These are phyloP conservation scores for Trametes elegans DNA, from an alignment of 768 basidiomycete species.

Conservation along the genomic window DNA sequence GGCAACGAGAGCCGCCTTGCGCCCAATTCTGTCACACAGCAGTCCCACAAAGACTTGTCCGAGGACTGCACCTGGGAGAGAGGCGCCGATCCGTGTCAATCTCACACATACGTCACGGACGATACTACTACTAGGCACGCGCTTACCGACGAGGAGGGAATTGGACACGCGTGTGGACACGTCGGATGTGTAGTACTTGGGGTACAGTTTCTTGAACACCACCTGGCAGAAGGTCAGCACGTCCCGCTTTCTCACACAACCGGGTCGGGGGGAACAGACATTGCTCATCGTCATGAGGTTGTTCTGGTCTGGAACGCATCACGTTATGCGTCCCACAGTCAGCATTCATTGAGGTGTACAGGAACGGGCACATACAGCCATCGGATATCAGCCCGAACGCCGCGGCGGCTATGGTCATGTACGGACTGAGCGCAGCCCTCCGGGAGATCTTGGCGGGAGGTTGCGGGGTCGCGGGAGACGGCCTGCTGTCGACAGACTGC, in stretches of 20 bases:
- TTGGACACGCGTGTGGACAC: constrained; percentile 72
- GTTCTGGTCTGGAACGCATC: constrained; percentile 52
- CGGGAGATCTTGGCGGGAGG: constrained; percentile 16
- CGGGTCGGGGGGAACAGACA: constrained; percentile 32
- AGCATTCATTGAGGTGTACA: no score
- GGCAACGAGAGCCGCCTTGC: constrained; percentile 69
- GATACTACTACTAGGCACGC: neutral
- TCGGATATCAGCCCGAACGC: constrained; percentile 59
- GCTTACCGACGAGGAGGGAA: constrained; percentile 62
- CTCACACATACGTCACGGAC: neutral
- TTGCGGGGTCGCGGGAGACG: neutral
- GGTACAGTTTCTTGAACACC: constrained; percentile 62
- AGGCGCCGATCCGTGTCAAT: constrained; percentile 4
- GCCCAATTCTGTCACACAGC: constrained; percentile 70
- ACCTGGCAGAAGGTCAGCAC: constrained; percentile 40
- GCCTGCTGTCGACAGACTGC: neutral
- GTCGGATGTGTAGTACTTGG: constrained; percentile 54
- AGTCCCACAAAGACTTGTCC: constrained; percentile 64
- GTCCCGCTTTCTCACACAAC: neutral
- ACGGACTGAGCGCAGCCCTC: constrained; percentile 51
- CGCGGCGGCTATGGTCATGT: constrained; percentile 62
- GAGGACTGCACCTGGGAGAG: constrained; percentile 50
- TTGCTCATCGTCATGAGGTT: constrained; percentile 71
- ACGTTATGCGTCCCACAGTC: neutral
- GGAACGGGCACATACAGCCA: constrained; percentile 29